Conservation (phyloP, 2,329 filamentous ascomycete species). For the Endocalyx cinctus region DNA sequence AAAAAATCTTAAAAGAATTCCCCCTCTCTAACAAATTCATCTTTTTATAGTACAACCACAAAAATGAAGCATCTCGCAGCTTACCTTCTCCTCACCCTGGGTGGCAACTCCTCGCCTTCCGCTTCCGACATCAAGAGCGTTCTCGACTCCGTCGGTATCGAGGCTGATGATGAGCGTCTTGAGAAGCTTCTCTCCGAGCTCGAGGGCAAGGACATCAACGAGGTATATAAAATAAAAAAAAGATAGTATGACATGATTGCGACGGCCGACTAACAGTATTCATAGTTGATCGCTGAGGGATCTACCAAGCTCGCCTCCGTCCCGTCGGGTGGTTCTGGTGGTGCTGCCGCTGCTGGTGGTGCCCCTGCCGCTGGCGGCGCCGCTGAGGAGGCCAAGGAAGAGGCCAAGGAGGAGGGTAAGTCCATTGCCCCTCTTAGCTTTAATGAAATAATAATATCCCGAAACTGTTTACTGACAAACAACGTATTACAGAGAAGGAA, state of each 20-base stretch:
- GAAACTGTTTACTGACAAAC: no score
- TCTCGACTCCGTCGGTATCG: constrained; percentile 89
- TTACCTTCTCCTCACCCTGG: constrained; percentile 94
- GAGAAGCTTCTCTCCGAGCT: constrained; percentile 85
- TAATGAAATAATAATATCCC: no score
- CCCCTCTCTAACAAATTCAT: no score
- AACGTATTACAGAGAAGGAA: constrained; percentile 48
- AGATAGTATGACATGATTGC: neutral
- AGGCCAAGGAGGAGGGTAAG: constrained; percentile 73
- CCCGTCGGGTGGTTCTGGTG: constrained; percentile 82
- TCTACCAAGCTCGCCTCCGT: constrained; percentile 94
- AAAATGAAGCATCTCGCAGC: constrained; percentile 99
- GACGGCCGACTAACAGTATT: constrained; percentile 13
- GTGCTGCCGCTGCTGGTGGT: constrained; percentile 63
- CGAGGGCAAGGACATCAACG: constrained; percentile 85
- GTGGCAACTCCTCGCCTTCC: constrained; percentile 85
- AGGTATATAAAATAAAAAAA: constrained; percentile 63
- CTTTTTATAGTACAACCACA: constrained; percentile 32
- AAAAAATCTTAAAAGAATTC: no score
- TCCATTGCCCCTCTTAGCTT: neutral
- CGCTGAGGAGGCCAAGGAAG: constrained; percentile 62
- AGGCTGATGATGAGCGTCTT: constrained; percentile 85
- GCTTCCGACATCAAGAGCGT: constrained; percentile 82
- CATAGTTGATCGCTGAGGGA: constrained; percentile 84
- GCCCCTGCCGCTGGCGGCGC: constrained; percentile 60